phyloP scores from a whole-genome alignment of 139 green algal species.

The Tetradesmus lagerheimii region DNA sequence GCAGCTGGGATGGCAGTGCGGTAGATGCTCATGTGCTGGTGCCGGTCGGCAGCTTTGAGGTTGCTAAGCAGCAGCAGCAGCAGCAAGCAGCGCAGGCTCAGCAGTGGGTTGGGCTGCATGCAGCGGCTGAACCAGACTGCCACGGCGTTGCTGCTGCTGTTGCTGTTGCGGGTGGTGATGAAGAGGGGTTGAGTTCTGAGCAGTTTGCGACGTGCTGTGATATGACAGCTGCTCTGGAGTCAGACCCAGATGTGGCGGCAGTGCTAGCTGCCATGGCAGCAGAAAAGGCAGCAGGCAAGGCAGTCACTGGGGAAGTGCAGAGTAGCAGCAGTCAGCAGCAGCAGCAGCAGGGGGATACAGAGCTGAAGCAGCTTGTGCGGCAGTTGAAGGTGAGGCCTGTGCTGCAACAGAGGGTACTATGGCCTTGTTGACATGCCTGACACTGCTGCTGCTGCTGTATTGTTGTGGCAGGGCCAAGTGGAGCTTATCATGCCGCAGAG shows the following conservation, averaged over 20 bases:
- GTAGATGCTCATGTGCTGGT: background rate
- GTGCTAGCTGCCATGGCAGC: background rate
- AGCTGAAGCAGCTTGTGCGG: slow-evolving; percentile 14
- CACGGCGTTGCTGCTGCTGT: too few relatives aligned
- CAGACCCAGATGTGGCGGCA: background rate
- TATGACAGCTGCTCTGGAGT: background rate
- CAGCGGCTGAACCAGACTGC: background rate
- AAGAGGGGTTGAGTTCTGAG: background rate
- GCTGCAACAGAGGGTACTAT: too few relatives aligned
- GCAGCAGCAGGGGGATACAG: background rate
- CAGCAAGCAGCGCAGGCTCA: background rate
- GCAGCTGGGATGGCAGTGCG: background rate
- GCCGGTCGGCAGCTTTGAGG: background rate
- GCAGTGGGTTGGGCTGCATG: background rate
- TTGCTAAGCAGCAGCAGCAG: background rate
- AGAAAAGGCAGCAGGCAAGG: background rate
- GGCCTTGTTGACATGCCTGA: background rate
- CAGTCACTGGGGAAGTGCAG: background rate
- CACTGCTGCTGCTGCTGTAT: background rate
- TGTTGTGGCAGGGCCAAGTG: slow-evolving; percentile 5
- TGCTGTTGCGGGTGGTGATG: too few relatives aligned
- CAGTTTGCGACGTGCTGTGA: background rate
- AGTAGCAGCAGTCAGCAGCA: background rate
- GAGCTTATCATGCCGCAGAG: slow-evolving; percentile 13
- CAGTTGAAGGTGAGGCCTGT: background rate